A percentile compares a stretch with the other conserved stretches of the same genome.
phyloP scores from a whole-genome alignment of 306 rosid genomes.

The Gynostemma pentaphyllum region DNA sequence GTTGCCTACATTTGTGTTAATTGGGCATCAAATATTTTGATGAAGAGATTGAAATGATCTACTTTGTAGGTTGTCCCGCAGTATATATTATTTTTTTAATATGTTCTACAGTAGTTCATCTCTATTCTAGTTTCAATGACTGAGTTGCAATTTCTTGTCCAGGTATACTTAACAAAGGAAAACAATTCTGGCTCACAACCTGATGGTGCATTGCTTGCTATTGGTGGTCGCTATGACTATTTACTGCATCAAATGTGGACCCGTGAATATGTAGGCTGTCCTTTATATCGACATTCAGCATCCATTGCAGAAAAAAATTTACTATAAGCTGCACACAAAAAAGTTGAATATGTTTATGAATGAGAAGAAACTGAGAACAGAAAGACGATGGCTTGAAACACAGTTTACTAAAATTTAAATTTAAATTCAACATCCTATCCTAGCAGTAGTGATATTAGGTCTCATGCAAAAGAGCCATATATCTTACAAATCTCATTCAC shows the following conservation, averaged over 20 bases:
- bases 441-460: not conserved
- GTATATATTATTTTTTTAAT: not conserved
- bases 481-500: not conserved
- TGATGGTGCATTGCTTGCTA: constrained; percentile 76
- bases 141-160: constrained; percentile 23
- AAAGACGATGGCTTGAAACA: not conserved
- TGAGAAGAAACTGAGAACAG: not conserved
- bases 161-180: constrained; percentile 82
- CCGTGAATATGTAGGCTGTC: constrained; percentile 45
- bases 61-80: not conserved
- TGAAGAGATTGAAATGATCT: not conserved
- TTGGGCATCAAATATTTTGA: not conserved
- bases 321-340: not conserved
- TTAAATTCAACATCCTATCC: not conserved
- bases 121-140: constrained; percentile 9
- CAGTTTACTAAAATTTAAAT: not conserved
- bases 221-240: constrained; percentile 85
- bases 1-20: not conserved
- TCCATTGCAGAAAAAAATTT: constrained; percentile 5
- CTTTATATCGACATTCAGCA: constrained; percentile 4
- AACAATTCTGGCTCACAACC: constrained; percentile 51
- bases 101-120: not conserved
- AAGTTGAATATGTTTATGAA: not conserved
- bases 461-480: not conserved
- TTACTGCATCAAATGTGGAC: constrained; percentile 67